Evolutionary conservation across 2,329 filamentous ascomycete genomes (phyloP), one percentile per base, ranked within the genome.

Genomic region (Karstenula rhodostoma): DNA sequence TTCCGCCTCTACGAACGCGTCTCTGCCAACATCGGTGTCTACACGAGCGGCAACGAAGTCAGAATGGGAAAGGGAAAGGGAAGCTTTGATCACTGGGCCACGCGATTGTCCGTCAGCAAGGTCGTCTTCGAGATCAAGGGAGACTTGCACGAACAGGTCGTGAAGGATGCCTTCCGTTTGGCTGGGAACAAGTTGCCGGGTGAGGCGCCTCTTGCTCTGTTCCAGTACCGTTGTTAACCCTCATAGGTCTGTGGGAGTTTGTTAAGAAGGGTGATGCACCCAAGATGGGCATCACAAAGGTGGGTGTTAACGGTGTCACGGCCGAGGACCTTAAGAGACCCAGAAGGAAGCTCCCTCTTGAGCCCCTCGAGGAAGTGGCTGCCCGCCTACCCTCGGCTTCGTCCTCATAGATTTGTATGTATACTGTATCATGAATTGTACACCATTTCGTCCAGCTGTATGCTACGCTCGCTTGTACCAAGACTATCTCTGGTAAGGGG

Each of bases 41-140:
- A 95, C 79, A 90, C 93, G 59, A 95, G 90, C 78, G 95, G 95
- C 59, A 99, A 98, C 74, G 95, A 99, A 82, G 90, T 93, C 78
- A 90, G 95, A 86, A 99, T 99, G 96, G 95, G 95, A 78, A 99
- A 98, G 81, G 95, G 95, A 81, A 99, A 99, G 79, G 95, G 95
- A 70, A 91, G 90, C 64, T 98, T 99, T 76, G 95, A 99, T 77
- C 92, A 96, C 76, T 99, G 95, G 95, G 93, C 94, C 4, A 88
- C 91, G 23, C 89, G 94, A 79, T 89, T 98, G 68, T 89, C 93
- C 9, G 92, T 98, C 54, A 97, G 91, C 80, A 92, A 95, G 78
- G 88, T 99, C 51, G 83, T 97, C 22, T 96, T 99, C 69, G 95
- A 99, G 80, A 81, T 99, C 68, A 93, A 93, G 79, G 95, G 95